Conservation (phyloP, 768 basidiomycete genomes). For the Pisolithus marmoratus region DNA sequence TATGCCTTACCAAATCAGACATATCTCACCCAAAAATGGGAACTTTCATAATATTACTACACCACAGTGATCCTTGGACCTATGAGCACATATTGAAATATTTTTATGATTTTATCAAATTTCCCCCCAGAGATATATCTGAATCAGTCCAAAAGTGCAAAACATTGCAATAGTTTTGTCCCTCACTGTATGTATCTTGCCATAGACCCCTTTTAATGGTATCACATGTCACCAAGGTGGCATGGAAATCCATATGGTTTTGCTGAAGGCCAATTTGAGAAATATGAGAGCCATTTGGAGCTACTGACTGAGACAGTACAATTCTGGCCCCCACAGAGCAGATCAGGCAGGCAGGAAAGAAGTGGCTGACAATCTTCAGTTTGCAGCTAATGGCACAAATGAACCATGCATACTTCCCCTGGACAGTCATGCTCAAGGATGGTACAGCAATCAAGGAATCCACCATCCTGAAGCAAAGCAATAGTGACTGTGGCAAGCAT, state of each 20-base stretch:
- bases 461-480: neutral
- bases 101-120: no score
- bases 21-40: no score
- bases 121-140: no score
- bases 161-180: no score
- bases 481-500: neutral
- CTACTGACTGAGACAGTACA: neutral
- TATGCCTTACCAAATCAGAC: no score
- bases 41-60: no score
- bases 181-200: no score
- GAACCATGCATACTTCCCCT: neutral
- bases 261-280: neutral
- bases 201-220: no score
- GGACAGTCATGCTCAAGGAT: neutral
- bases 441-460: neutral
- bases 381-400: neutral
- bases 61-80: no score
- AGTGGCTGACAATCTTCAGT: neutral
- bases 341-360: neutral
- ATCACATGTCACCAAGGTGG: neutral
- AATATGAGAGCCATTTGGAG: neutral
- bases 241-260: neutral
- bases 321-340: conserved; percentile 3
- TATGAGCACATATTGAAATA: no score
- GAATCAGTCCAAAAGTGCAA: no score